Evolutionary conservation across 2,329 filamentous ascomycete species (phyloP), one percentile per base, ranked within the genome.

Genomic region (Chaetomium globosum): DNA sequence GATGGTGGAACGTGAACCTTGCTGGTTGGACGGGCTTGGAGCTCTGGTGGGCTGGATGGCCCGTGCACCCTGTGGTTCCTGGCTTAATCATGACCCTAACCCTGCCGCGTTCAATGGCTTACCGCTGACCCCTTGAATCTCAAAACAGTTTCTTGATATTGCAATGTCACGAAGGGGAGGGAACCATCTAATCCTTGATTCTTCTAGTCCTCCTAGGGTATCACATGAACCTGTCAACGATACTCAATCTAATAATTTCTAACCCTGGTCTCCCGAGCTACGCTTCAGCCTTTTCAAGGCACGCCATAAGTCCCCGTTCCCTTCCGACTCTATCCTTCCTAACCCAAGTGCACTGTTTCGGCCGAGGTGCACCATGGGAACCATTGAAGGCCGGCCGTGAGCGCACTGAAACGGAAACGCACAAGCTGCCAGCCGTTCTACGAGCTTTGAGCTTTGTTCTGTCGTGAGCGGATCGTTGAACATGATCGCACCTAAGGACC

Each of bases 391-490:
- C 61, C 88, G 81, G 0, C 92, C 92, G 79, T 96, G 92, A 1
- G 92, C 92, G 76, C 92, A 96, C 73, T 92, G 88, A 69, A 95
- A 95, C 0, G 92, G 91, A 67, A 94, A 91, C 0, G 80, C 81
- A 69, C 89, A 93, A 0, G 72, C 73, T 0, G 83, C 82, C n/a
- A 95, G 77, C 3, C 80, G 80, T 1, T 62, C 66, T 0, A 94
- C 74, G 39, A 95, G 75, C 0, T 75, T 73, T 10, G 77, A 70
- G 70, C 91, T 94, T 68, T 92, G 82, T 0, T 80, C 76, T 0
- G 74, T 68, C 0, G 80, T 81, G 8, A 95, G 77, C 6, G 78
- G 73, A 72, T 96, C 92, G 70, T 94, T 94, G 77, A 96, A 96
- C 90, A 93, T 94, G 74, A 95, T 87, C 2, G 92, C 90, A 43